Evolutionary conservation across 441 rosid genomes (phyloP).

Genomic region (Syzygium malaccense): DNA sequence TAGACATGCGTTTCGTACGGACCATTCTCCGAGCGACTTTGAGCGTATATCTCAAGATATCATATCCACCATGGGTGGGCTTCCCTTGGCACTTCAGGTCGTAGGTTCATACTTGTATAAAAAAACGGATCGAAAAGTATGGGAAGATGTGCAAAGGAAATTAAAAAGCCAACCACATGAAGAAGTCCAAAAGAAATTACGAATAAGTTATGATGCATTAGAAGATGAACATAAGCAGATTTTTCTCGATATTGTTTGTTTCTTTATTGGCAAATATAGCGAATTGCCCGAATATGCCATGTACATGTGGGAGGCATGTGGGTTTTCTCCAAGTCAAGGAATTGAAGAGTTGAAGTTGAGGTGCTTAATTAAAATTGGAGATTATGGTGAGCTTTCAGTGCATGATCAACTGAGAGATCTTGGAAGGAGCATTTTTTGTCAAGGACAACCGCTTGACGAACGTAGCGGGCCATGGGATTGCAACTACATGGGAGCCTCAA

Average conservation of each 20-base stretch:
- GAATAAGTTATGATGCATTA: too few relatives aligned
- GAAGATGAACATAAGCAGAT: too few relatives aligned
- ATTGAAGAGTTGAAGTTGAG: background rate
- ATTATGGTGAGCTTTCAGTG: rapidly evolving
- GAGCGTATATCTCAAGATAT: background rate
- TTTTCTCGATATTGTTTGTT: too few relatives aligned
- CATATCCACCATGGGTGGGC: background rate
- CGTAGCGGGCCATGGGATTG: rapidly evolving
- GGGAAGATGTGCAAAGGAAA: background rate
- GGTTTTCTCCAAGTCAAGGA: background rate
- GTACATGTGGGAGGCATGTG: background rate
- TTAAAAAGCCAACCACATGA: too few relatives aligned
- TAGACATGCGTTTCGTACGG: background rate
- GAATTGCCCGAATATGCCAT: background rate
- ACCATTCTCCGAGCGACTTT: rapidly evolving
- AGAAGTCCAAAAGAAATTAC: too few relatives aligned
- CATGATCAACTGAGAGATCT: background rate
- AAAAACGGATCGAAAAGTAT: rapidly evolving
- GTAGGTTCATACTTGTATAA: background rate
- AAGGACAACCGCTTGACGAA: background rate
- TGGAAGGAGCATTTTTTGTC: background rate
- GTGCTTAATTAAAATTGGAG: background rate
- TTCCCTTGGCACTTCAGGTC: background rate
- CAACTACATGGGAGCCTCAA: rapidly evolving
- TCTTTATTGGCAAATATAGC: background rate